Base-by-base conservation (phyloP, 2,329 filamentous ascomycete genomes). In the Colletotrichum neosansevieriae region DNA sequence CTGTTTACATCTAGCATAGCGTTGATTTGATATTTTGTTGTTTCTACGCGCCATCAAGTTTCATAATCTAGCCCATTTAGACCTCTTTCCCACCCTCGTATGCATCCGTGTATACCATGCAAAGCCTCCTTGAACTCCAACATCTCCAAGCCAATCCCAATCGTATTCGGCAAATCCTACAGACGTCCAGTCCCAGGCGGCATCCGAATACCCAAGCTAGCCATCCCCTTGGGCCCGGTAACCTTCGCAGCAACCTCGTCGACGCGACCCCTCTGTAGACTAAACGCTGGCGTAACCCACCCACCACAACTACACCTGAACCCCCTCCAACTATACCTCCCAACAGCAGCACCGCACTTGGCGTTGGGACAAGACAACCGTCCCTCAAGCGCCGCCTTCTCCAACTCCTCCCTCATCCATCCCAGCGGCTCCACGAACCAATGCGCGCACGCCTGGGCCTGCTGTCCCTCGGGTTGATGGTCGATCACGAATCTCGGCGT, bases 291-390 rank as follows among this genome's bases (percentile, higher is more conserved):
- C 58, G 94, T 92, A 21, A 98, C 86, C 95, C 96, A 98, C 70
- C 91, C 89, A 42, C 91, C 90, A 79, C 96, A 99, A 76, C 90
- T 96, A 81, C 96, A 99, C 77, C 90, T 90, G 85, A 98, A 91
- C 13, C 96, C 96, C 78, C 97, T 94, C 96, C 96, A 99, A 59
- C 95, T 92, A 76, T 98, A 99, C 74, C 96, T 92, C 44, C 96
- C 96, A 54, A 98, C 89, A 59, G 93, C 94, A 45, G 92, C 89
- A 53, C 88, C 89, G 79, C 96, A 99, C 75, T 91, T 92, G 9
- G 77, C 67, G 73, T 91, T 92, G 10, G 96, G 95, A 75, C 96
- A 99, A 67, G 90, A 88, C 36, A 99, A 84, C 10, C 95, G 89
- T 24, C 96, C 96, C 69, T 94, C 93, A 24, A 98, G 85, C 70